A percentile compares a stretch with the other conserved stretches of the same genome.
Evolutionary conservation across 148 eudicot species (phyloP).

Genomic region (Agrostemma githago): DNA sequence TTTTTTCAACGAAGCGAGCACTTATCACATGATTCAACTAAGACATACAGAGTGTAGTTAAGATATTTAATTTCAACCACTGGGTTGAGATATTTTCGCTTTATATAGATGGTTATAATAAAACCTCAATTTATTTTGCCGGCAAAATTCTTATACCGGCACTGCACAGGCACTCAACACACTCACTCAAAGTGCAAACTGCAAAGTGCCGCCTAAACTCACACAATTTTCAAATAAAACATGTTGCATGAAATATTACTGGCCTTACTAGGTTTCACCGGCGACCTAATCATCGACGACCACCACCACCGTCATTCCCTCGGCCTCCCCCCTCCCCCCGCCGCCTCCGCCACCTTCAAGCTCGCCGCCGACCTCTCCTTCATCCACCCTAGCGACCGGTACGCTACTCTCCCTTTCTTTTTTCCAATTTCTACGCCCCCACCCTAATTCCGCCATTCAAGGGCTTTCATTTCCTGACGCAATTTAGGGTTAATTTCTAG

Average conservation of each 20-base stretch:
- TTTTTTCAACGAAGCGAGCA: too few species aligned
- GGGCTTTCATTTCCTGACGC: not conserved
- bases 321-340: slow-evolving; percentile 40
- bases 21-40: too few species aligned
- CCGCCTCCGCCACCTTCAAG: slow-evolving; percentile 56
- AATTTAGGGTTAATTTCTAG: slow-evolving; percentile 33
- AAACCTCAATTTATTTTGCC: too few species aligned
- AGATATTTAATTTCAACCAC: too few species aligned
- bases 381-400: slow-evolving; percentile 72
- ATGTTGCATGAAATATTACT: slow-evolving; percentile 89
- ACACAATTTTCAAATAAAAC: not conserved
- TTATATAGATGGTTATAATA: too few species aligned
- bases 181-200: too few species aligned
- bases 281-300: slow-evolving; percentile 91
- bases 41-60: too few species aligned
- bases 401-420: not conserved
- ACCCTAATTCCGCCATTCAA: too few species aligned
- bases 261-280: slow-evolving; percentile 88
- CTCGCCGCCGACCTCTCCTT: slow-evolving; percentile 87
- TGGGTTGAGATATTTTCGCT: too few species aligned
- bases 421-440: not conserved
- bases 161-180: too few species aligned
- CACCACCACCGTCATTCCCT: slow-evolving; percentile 42
- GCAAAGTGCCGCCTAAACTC: not conserved
- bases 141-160: too few species aligned